These are phyloP conservation scores for Trifolium fragiferum DNA, from an alignment of 306 rosid genomes.

Conservation along the genomic window DNA sequence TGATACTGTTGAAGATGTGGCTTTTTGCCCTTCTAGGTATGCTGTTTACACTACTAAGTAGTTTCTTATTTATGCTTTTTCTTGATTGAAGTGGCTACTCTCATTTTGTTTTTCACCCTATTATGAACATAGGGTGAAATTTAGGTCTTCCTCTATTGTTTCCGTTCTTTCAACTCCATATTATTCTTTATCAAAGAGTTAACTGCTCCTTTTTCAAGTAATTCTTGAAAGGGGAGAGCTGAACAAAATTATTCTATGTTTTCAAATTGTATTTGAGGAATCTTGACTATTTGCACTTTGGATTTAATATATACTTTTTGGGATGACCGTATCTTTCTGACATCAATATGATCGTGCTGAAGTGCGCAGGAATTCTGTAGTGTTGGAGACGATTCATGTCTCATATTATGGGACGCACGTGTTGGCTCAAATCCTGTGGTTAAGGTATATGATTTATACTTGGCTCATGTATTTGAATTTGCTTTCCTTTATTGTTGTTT, in stretches of 20 bases:
- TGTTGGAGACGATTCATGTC: slow-evolving; percentile 99
- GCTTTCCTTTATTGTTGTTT: slow-evolving; percentile 19
- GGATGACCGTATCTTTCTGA: slow-evolving; percentile 43
- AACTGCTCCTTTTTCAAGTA: background rate
- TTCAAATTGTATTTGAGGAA: slow-evolving; percentile 3
- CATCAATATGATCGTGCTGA: slow-evolving; percentile 48
- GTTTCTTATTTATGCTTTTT: slow-evolving; percentile 4
- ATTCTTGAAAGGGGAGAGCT: background rate
- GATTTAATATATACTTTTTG: slow-evolving; percentile 12
- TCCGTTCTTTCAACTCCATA: slow-evolving; percentile 7
- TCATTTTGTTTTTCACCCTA: slow-evolving; percentile 26
- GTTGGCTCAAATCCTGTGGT: slow-evolving; percentile 81
- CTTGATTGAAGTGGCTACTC: background rate
- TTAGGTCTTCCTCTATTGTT: background rate
- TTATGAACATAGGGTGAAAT: slow-evolving; percentile 18
- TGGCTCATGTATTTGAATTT: background rate
- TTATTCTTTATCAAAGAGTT: slow-evolving; percentile 11
- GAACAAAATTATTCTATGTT: slow-evolving; percentile 24
- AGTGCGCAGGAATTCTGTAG: slow-evolving; percentile 99
- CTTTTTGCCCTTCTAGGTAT: slow-evolving; percentile 97
- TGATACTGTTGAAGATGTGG: slow-evolving; percentile 97
- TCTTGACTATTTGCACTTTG: slow-evolving; percentile 26
- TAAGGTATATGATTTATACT: slow-evolving; percentile 60
- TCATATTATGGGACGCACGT: slow-evolving; percentile 98
- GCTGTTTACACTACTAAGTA: slow-evolving; percentile 17